These are phyloP conservation scores for Macrolepiota dolichaula DNA, from an alignment of 768 basidiomycete genomes.

Conservation along the genomic window DNA sequence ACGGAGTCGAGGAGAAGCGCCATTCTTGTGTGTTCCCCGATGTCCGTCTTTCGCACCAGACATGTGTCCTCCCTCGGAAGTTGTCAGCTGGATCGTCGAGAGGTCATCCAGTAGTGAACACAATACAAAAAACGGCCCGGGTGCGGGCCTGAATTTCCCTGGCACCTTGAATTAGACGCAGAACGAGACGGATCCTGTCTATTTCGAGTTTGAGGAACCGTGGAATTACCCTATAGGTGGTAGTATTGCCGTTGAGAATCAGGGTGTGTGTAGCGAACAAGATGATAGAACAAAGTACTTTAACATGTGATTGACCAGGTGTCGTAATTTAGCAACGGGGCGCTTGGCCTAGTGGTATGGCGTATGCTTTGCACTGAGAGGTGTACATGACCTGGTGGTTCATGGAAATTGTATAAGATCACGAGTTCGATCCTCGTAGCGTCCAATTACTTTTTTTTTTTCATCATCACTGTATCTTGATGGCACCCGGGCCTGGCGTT, in stretches of 20 bases:
- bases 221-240: too few species aligned
- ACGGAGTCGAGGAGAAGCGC: neutral
- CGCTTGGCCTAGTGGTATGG: constrained; percentile 15
- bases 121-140: constrained; percentile 1
- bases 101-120: neutral
- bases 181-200: neutral
- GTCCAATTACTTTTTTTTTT: constrained; percentile 2
- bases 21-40: neutral
- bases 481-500: neutral
- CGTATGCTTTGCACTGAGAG: constrained; percentile 8
- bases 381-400: constrained; percentile 3
- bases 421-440: constrained; percentile 15
- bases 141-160: neutral
- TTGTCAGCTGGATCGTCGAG: neutral
- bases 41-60: neutral
- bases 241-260: too few species aligned
- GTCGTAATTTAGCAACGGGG: neutral
- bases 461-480: neutral
- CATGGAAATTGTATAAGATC: constrained; percentile 13
- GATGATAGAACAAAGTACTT: too few species aligned
- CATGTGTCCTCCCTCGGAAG: neutral
- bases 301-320: too few species aligned
- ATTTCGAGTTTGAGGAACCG: neutral
- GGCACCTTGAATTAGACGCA: neutral
- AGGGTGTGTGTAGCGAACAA: too few species aligned